Conservation (phyloP, 164 flowering plant species). For the Piper betle region DNA sequence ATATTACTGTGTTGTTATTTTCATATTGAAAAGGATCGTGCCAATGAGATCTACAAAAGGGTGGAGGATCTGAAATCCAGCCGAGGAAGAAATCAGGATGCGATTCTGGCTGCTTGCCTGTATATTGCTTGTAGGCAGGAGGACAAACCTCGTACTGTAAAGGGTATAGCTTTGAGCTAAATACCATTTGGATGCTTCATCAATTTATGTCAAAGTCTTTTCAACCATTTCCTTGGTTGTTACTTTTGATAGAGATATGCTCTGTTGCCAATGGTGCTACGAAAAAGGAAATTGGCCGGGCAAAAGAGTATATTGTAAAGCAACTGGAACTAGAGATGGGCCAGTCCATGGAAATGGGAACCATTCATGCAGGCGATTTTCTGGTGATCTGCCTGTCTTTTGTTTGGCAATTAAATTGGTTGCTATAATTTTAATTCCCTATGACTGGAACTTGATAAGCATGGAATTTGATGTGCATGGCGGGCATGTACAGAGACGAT, state of each 20-base stretch:
- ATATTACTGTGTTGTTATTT: no score
- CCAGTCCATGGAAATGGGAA: slow-evolving; percentile 37
- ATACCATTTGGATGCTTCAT: slow-evolving; percentile 10
- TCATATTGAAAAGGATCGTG: slow-evolving; percentile 43
- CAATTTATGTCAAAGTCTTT: slow-evolving; percentile 5
- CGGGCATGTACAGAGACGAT: slow-evolving; percentile 18
- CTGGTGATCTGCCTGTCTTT: slow-evolving; percentile 19
- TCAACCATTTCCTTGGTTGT: slow-evolving; percentile 7
- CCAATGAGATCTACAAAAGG: slow-evolving; percentile 67
- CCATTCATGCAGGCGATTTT: slow-evolving; percentile 33
- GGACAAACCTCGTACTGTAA: slow-evolving; percentile 72
- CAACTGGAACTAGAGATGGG: slow-evolving; percentile 28
- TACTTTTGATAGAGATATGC: slow-evolving; percentile 26
- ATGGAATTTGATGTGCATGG: neutral
- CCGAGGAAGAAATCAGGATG: slow-evolving; percentile 66
- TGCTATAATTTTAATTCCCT: neutral
- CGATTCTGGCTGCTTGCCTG: slow-evolving; percentile 62
- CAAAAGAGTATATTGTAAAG: slow-evolving; percentile 26
- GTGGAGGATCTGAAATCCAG: slow-evolving; percentile 64
- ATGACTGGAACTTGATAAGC: neutral
- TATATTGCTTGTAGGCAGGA: slow-evolving; percentile 73
- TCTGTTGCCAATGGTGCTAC: slow-evolving; percentile 39
- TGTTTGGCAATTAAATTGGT: neutral
- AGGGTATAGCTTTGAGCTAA: slow-evolving; percentile 35
- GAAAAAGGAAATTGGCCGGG: slow-evolving; percentile 35